Evolutionary conservation across 1,284 basidiomycete species (phyloP), one percentile per base, ranked within the genome.

Genomic region (Marasmius sp.): DNA sequence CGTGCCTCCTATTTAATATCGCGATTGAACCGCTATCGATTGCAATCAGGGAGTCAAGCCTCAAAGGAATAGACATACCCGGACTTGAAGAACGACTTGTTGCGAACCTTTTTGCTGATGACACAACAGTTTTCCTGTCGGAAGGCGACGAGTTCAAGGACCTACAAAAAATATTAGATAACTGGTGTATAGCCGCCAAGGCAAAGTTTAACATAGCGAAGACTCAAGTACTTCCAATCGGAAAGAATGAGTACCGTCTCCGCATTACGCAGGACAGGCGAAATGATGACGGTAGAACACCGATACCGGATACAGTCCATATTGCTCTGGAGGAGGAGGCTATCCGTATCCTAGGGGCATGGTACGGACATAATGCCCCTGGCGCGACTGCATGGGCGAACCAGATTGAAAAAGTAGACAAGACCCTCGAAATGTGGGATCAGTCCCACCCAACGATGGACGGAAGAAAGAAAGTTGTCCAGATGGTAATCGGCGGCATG

Each of bases 1-100:
- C 72, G 0, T 75, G 72, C 59, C 64, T 76, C 0, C 66, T 77
- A 0, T 76, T 75, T 6, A 50, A 74, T 45, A 6, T 70, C 0
- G 68, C 69, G 1, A 70, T 72, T 1, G 57, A 64, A 39, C 63
- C 63, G 1, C 53, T 65, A 1, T 47, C 64, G 8, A 47, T 49
- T 1, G 54, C 59, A 43, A 43, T 65, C 0, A 0, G 58, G 11
- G n/a, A 38, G 9, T 63, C 61, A 1, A 48, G 49, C 16, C 36
- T 64, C 3, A 49, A 47, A 14, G 61, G 64, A 1, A 51, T 57
- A 33, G 34, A 50, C 22, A 60, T 65, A 6, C 61, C 58, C 1
- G 58, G 52, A 7, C 9, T 57, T 5, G 12, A 43, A 11, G 60
- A 59, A 34, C 43, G 37, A 18, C 12, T 64, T 1, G 59, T 64